These are phyloP conservation scores for Ceratocystis eucalypticola DNA, from an alignment of 2,329 filamentous ascomycete species.

Conservation along the genomic window DNA sequence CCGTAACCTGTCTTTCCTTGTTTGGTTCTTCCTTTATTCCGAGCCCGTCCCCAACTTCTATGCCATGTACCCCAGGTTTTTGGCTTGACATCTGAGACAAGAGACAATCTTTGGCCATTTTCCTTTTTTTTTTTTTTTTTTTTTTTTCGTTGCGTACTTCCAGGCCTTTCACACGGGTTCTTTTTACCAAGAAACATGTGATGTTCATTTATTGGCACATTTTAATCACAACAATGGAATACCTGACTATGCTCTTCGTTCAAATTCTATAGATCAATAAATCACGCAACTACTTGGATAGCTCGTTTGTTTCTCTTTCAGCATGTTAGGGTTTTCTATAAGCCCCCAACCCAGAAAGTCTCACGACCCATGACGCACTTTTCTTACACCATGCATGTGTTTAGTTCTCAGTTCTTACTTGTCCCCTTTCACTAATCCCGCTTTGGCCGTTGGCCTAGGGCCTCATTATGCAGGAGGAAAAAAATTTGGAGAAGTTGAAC, in stretches of 20 bases:
- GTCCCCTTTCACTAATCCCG: background rate
- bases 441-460: background rate
- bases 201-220: too few relatives aligned
- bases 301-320: too few relatives aligned
- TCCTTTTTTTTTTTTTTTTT: background rate
- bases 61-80: slow-evolving; percentile 5
- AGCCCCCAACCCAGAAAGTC: too few relatives aligned
- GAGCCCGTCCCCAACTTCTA: background rate
- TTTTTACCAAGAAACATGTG: too few relatives aligned
- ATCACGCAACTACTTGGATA: too few relatives aligned
- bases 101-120: background rate
- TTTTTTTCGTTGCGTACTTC: background rate
- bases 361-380: too few relatives aligned
- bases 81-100: background rate
- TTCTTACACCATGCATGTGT: too few relatives aligned
- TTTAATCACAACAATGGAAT: too few relatives aligned
- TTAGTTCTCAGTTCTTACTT: background rate
- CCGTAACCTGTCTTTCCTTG: background rate
- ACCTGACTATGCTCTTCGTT: too few relatives aligned
- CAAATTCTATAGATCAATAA: too few relatives aligned
- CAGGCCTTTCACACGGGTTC: too few relatives aligned
- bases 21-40: slow-evolving; percentile 1
- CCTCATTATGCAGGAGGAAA: slow-evolving; percentile 4
- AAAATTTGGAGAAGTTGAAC: slow-evolving; percentile 1
- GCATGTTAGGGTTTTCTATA: too few relatives aligned